Conservation (phyloP, 1,284 basidiomycete genomes). For the Phellopilus nigrolimitatus region DNA sequence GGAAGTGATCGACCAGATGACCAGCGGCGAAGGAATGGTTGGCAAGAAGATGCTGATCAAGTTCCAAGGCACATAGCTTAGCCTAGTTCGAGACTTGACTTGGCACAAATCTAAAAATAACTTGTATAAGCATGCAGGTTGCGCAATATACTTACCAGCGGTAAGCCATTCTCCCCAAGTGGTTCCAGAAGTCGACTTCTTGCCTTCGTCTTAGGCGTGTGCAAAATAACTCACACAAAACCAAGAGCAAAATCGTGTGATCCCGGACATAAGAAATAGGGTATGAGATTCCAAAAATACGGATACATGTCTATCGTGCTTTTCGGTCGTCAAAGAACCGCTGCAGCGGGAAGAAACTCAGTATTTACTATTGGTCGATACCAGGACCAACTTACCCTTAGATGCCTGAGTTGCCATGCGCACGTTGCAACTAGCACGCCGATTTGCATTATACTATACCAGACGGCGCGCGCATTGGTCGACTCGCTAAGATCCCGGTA, state of each 20-base stretch:
- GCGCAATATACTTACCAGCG: too few relatives aligned
- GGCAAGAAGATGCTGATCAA: slow-evolving; percentile 71
- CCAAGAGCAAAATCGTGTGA: too few relatives aligned
- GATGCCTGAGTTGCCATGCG: slow-evolving; percentile 88
- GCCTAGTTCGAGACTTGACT: background rate
- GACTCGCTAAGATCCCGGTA: slow-evolving; percentile 87
- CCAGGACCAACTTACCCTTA: slow-evolving; percentile 58
- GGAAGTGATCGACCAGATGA: slow-evolving; percentile 43
- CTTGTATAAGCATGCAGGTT: too few relatives aligned
- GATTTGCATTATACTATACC: slow-evolving; percentile 90
- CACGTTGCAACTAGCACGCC: slow-evolving; percentile 81
- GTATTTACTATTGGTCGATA: slow-evolving; percentile 16
- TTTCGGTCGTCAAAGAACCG: slow-evolving; percentile 89
- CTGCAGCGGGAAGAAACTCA: slow-evolving; percentile 34
- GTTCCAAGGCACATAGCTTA: slow-evolving; percentile 34
- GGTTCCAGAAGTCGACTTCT: too few relatives aligned
- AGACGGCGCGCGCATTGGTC: slow-evolving; percentile 87
- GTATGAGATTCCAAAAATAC: background rate
- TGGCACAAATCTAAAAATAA: too few relatives aligned
- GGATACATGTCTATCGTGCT: slow-evolving; percentile 43
- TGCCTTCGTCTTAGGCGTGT: too few relatives aligned
- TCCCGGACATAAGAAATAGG: background rate
- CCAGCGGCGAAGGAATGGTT: slow-evolving; percentile 42
- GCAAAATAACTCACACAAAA: too few relatives aligned
- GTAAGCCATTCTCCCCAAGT: too few relatives aligned